These are phyloP conservation scores for Pleurotus tuber-regium DNA, from an alignment of 768 basidiomycete species.

Conservation along the genomic window DNA sequence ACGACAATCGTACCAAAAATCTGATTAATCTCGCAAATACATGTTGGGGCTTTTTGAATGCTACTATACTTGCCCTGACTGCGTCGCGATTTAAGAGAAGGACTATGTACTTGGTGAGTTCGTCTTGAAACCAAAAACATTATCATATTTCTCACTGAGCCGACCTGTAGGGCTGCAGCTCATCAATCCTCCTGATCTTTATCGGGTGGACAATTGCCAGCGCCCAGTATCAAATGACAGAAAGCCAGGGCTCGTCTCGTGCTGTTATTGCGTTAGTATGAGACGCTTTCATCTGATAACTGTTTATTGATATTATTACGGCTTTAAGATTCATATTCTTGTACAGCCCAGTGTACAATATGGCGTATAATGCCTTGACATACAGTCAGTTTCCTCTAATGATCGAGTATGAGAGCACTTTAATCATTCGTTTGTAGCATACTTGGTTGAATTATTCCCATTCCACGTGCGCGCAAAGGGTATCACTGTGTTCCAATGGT, in stretches of 20 bases:
- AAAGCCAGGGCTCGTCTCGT: constrained; percentile 41
- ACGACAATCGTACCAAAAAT: constrained; percentile 49
- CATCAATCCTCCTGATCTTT: constrained; percentile 44
- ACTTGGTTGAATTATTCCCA: constrained; percentile 67
- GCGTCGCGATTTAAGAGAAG: constrained; percentile 46
- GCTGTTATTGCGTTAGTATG: constrained; percentile 46
- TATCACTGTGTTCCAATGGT: constrained; percentile 59
- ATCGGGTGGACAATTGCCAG: constrained; percentile 56
- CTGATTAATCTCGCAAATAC: constrained; percentile 55
- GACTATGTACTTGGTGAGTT: constrained; percentile 45
- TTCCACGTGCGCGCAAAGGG: constrained; percentile 62
- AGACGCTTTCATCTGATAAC: background rate
- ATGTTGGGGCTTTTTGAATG: constrained; percentile 56
- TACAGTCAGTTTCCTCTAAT: constrained; percentile 37
- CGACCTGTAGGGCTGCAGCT: constrained; percentile 37
- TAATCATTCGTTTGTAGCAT: constrained; percentile 34
- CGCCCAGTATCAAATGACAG: constrained; percentile 40
- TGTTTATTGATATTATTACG: background rate
- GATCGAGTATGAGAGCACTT: background rate
- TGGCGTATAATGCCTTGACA: constrained; percentile 55
- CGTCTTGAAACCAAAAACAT: background rate
- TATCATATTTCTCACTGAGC: background rate
- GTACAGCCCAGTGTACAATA: constrained; percentile 54
- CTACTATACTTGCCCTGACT: constrained; percentile 46
- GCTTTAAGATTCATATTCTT: constrained; percentile 49